Conservation (phyloP, 1,284 basidiomycete species). For the Sanguinoderma infundibulare region DNA sequence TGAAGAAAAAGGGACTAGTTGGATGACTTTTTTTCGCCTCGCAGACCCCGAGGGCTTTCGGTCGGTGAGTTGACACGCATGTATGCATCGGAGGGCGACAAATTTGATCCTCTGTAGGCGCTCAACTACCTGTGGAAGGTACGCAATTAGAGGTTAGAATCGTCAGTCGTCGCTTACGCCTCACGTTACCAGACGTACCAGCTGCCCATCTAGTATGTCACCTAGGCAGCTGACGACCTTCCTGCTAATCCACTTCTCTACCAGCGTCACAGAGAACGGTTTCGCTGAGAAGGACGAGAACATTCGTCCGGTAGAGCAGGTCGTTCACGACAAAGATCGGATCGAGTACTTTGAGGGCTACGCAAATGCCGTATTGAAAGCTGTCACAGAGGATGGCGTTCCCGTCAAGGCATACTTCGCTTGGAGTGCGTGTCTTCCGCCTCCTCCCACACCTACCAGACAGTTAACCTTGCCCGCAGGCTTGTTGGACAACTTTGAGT, state of each 20-base stretch:
- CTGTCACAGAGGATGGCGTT: constrained; percentile 67
- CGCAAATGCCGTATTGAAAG: constrained; percentile 58
- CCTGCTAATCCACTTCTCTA: not conserved
- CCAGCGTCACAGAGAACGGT: constrained; percentile 72
- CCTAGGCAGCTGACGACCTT: not conserved
- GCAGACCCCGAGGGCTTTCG: constrained; percentile 65
- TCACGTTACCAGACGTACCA: constrained; percentile 53
- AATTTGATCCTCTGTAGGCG: constrained; percentile 7
- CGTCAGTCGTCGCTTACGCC: not conserved
- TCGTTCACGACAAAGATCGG: constrained; percentile 65
- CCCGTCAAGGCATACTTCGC: constrained; percentile 73
- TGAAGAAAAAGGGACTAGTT: not conserved
- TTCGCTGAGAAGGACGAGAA: constrained; percentile 73
- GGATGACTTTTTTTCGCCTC: not conserved
- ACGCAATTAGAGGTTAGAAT: constrained; percentile 19
- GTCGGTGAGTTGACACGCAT: constrained; percentile 58
- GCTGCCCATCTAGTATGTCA: constrained; percentile 62
- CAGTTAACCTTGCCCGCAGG: constrained; percentile 37
- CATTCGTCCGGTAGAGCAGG: constrained; percentile 52
- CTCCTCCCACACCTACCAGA: not conserved
- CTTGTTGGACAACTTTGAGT: constrained; percentile 78
- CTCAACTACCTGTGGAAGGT: constrained; percentile 59
- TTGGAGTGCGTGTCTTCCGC: constrained; percentile 52
- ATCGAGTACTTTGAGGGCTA: constrained; percentile 72
- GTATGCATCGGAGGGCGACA: not conserved